Percentiles rank a stretch among this genome's conserved stretches.
phyloP scores from a whole-genome alignment of 1,284 basidiomycete genomes.

The Phylloboletellus chloephorus region DNA sequence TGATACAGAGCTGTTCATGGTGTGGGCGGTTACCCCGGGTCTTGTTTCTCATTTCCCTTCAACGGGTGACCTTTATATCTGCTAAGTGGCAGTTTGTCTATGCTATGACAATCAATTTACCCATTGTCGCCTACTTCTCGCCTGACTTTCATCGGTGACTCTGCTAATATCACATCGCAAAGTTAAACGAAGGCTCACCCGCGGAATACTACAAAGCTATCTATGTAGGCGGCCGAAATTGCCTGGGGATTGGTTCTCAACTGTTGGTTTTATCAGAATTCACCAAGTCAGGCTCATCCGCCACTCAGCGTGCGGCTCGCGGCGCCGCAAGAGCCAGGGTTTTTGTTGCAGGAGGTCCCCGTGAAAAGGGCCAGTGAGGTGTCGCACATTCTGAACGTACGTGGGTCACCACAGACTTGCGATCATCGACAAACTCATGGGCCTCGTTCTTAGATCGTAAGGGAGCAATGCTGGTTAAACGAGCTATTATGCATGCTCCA shows the following conservation, averaged over 20 bases:
- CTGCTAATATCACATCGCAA: conserved; percentile 14
- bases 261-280: conserved; percentile 39
- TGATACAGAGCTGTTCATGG: background rate
- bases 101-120: background rate
- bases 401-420: conserved; percentile 7
- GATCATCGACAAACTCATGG: conserved; percentile 2
- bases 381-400: conserved; percentile 65
- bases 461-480: conserved; percentile 76
- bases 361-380: conserved; percentile 66
- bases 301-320: conserved; percentile 61
- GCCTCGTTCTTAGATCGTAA: conserved; percentile 50
- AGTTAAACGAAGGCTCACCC: conserved; percentile 26
- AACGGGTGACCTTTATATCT: background rate
- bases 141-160: background rate
- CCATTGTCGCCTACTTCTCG: background rate
- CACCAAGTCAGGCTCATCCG: conserved; percentile 59
- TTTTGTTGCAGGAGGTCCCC: conserved; percentile 60
- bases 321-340: conserved; percentile 66
- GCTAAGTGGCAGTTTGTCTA: background rate
- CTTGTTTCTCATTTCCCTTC: background rate
- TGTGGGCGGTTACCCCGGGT: background rate
- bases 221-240: conserved; percentile 35
- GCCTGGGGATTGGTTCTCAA: conserved; percentile 5
- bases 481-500: conserved; percentile 51
- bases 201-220: conserved; percentile 37